A percentile compares a stretch with the other conserved stretches of the same genome.
Conservation (phyloP, 2,329 filamentous ascomycete species). For the Nemania sp. region DNA sequence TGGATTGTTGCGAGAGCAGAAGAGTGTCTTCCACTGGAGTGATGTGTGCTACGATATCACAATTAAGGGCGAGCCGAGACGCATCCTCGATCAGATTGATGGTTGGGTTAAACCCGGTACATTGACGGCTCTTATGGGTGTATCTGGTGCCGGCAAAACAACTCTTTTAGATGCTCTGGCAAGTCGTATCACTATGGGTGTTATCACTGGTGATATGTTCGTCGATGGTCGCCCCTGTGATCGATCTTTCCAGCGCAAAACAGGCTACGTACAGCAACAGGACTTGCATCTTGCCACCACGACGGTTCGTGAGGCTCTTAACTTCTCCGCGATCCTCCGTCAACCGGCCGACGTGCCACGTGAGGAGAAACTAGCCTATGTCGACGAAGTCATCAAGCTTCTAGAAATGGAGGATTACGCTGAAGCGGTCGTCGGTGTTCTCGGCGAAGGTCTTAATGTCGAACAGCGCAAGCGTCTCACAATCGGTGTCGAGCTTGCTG, state of each 20-base stretch:
- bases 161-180: slow-evolving; percentile 86
- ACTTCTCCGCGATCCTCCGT: slow-evolving; percentile 82
- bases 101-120: slow-evolving; percentile 95
- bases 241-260: slow-evolving; percentile 85
- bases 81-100: slow-evolving; percentile 82
- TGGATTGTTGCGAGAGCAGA: slow-evolving; percentile 58
- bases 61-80: slow-evolving; percentile 75
- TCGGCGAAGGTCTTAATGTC: slow-evolving; percentile 80
- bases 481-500: slow-evolving; percentile 93
- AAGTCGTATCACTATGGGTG: slow-evolving; percentile 83
- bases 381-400: slow-evolving; percentile 87
- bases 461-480: slow-evolving; percentile 78
- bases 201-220: slow-evolving; percentile 82
- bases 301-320: slow-evolving; percentile 85
- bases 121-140: slow-evolving; percentile 87
- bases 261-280: slow-evolving; percentile 90
- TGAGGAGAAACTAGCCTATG: slow-evolving; percentile 81
- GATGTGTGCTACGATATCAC: slow-evolving; percentile 77
- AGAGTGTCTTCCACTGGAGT: slow-evolving; percentile 83
- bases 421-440: slow-evolving; percentile 87
- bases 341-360: slow-evolving; percentile 75
- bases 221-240: slow-evolving; percentile 69
- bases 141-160: slow-evolving; percentile 91
- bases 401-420: slow-evolving; percentile 90
- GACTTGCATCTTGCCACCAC: slow-evolving; percentile 84